Base-by-base conservation (phyloP, 108 stramenopile genomes). In the Parietichytrium sp. region DNA sequence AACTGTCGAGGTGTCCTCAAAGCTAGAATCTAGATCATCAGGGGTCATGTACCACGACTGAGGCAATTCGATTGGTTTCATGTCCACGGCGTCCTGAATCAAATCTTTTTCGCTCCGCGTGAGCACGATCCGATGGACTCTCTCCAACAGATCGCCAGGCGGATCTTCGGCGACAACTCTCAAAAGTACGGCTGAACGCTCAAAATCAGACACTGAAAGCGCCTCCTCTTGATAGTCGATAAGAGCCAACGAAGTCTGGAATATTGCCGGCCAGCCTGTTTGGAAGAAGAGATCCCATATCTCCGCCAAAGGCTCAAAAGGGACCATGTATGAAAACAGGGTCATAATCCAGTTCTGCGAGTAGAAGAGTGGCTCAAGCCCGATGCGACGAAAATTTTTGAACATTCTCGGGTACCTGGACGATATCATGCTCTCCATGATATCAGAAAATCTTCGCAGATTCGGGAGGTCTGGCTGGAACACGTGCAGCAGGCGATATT, bases 251-350 rank as follows among this genome's bases (percentile, higher is more conserved):
- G 38, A 33, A 2, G 36, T 33, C 61, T 72, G 36, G 61, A 72
- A 72, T 33, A 72, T 72, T n/a, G 61, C 61, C 61, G 36, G 16
- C 61, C 61, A 72, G 3, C 61, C 61, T 2, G n/a, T 12, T 38
- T 72, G 38, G 45, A 72, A 72, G 61, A 72, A 72, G 61, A 33
- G 61, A 25, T 72, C 61, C 61, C 61, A 72, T n/a, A 72, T 72
- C 61, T 72, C 45, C n/a, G 61, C 6, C 33, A 72, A 20, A 31
- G 61, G 61, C 15, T 16, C 10, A 72, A 72, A 72, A 0, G 61
- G 61, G 15, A 72, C 61, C 61, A 72, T 72, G 42, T 72, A 72
- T 23, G 61, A 72, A 72, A 72, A 72, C 0, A 72, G 61, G 1
- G 61, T 72, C 1, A 72, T 42, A 7, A 42, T 72, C 61, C 61